A percentile compares a stretch with the other conserved stretches of the same genome.
These are phyloP conservation scores for Stachybotrys chlorohalonatus DNA, from an alignment of 2,329 filamentous ascomycete genomes.

Conservation along the genomic window DNA sequence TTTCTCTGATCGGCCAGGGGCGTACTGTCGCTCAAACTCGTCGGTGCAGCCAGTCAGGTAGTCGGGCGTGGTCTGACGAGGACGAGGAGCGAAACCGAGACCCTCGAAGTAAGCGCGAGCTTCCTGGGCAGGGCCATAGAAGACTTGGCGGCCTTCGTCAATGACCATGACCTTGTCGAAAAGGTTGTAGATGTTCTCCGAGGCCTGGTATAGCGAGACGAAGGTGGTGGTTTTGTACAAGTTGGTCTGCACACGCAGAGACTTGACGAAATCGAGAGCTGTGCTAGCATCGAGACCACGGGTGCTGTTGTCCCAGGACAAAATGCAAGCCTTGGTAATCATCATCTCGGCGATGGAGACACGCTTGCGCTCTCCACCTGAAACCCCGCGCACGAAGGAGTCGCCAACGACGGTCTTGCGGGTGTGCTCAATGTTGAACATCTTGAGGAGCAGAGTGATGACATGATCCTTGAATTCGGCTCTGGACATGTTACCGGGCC, in stretches of 20 bases:
- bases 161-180: conserved; percentile 84
- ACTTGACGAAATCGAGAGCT: conserved; percentile 58
- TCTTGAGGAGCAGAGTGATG: conserved; percentile 66
- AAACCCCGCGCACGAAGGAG: conserved; percentile 69
- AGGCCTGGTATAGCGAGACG: conserved; percentile 79
- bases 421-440: conserved; percentile 93
- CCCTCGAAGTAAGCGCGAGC: conserved; percentile 68
- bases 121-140: conserved; percentile 59
- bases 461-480: conserved; percentile 69
- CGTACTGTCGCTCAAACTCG: conserved; percentile 72
- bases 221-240: conserved; percentile 79
- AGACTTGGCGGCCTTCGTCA: conserved; percentile 66
- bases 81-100: conserved; percentile 65
- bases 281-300: conserved; percentile 61
- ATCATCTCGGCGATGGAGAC: conserved; percentile 80
- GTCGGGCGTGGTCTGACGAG: conserved; percentile 71
- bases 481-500: conserved; percentile 65
- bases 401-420: conserved; percentile 78
- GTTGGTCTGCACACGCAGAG: conserved; percentile 71
- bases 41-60: conserved; percentile 78
- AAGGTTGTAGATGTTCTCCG: conserved; percentile 68
- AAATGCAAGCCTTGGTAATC: conserved; percentile 61
- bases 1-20: conserved; percentile 52
- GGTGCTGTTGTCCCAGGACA: conserved; percentile 70
- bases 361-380: conserved; percentile 70